Percentiles rank a stretch among this genome's conserved stretches.
Conservation (phyloP, 2,329 filamentous ascomycete genomes). For the Fusarium poae region DNA sequence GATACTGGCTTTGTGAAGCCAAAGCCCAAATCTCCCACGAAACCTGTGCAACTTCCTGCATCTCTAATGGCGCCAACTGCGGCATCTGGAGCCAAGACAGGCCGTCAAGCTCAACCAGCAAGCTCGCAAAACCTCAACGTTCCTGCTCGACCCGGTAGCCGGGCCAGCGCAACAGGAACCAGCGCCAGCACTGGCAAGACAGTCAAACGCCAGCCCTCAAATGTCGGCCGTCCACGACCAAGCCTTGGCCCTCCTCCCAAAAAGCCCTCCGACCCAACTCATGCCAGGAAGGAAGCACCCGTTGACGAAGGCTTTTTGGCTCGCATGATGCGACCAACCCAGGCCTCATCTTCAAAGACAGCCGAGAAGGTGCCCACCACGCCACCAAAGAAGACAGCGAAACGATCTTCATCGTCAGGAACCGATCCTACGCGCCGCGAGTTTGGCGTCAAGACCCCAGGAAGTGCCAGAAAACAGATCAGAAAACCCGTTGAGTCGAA, state of each 20-base stretch:
- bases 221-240: conserved; percentile 60
- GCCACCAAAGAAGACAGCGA: conserved; percentile 60
- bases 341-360: conserved; percentile 75
- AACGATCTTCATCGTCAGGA: conserved; percentile 43
- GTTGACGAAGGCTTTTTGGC: conserved; percentile 80
- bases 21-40: conserved; percentile 76
- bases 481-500: conserved; percentile 28
- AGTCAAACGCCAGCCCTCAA: conserved; percentile 62
- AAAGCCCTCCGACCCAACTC: conserved; percentile 53
- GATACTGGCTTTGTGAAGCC: conserved; percentile 66
- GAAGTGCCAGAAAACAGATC: conserved; percentile 42
- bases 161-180: conserved; percentile 56
- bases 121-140: conserved; percentile 53
- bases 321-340: conserved; percentile 85
- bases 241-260: conserved; percentile 72
- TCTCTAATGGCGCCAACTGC: conserved; percentile 78
- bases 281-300: conserved; percentile 65
- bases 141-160: conserved; percentile 60
- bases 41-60: conserved; percentile 74
- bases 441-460: conserved; percentile 43
- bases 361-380: conserved; percentile 70
- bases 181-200: conserved; percentile 47
- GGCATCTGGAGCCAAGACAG: conserved; percentile 72
- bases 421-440: conserved; percentile 42
- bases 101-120: conserved; percentile 50